These are phyloP conservation scores for Penicillium subrubescens DNA, from an alignment of 495 filamentous ascomycete genomes.

Conservation along the genomic window DNA sequence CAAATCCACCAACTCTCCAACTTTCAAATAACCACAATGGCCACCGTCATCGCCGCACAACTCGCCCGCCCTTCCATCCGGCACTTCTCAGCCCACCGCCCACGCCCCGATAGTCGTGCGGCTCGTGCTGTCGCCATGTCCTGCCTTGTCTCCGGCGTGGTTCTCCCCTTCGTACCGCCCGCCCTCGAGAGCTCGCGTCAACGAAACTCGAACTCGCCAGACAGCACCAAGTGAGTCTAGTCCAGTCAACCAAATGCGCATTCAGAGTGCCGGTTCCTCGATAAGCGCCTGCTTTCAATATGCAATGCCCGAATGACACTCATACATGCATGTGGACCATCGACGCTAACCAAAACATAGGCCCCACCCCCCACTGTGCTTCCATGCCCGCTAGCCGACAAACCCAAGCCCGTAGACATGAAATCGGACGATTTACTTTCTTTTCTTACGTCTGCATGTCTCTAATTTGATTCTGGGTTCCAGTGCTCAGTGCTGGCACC, in stretches of 20 bases:
- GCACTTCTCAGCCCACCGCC: conserved; percentile 48
- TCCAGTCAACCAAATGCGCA: not conserved
- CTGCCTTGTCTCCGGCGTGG: conserved; percentile 45
- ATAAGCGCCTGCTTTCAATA: not conserved
- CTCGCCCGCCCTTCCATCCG: conserved; percentile 44
- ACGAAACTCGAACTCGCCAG: conserved; percentile 36
- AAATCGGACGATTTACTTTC: not conserved
- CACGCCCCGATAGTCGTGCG: conserved; percentile 40
- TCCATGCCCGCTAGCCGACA: conserved; percentile 43
- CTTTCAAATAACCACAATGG: conserved; percentile 25
- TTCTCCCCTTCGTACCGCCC: conserved; percentile 49
- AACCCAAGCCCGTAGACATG: not conserved
- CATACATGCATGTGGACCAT: not conserved
- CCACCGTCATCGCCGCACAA: conserved; percentile 28
- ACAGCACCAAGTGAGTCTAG: conserved; percentile 41
- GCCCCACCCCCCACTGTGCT: conserved; percentile 46
- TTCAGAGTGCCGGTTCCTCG: not conserved
- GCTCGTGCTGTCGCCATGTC: conserved; percentile 43
- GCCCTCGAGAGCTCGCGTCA: conserved; percentile 49
- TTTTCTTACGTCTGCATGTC: not conserved
- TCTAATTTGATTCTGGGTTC: not conserved
- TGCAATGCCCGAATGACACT: not conserved
- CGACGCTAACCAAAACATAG: conserved; percentile 4
- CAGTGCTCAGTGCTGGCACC: conserved; percentile 21
- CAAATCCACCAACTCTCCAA: not conserved